Percentiles rank a stretch among this genome's conserved stretches.
Evolutionary conservation across 768 basidiomycete species (phyloP).

Genomic region (Amanita subjunquillea): DNA sequence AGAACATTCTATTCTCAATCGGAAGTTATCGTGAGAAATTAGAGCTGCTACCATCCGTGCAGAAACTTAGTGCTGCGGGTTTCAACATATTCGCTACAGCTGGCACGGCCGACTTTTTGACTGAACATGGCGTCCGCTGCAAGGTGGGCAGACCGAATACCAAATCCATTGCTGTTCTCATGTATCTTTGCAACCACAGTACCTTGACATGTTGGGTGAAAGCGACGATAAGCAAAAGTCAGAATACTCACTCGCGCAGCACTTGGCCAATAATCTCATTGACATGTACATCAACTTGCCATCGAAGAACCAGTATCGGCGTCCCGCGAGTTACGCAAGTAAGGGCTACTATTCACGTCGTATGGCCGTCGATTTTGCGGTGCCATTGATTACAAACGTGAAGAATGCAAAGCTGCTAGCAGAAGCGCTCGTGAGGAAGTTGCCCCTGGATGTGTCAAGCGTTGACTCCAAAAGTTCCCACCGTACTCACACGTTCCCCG

Average conservation of each 20-base stretch:
- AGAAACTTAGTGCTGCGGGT: constrained; percentile 87
- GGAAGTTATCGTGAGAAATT: constrained; percentile 97
- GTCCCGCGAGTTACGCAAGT: constrained; percentile 93
- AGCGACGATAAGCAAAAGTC: constrained; percentile 79
- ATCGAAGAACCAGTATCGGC: constrained; percentile 94
- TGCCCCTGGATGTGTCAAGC: constrained; percentile 83
- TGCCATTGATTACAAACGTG: constrained; percentile 96
- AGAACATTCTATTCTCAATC: constrained; percentile 95
- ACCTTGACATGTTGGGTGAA: constrained; percentile 76
- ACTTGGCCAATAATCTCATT: constrained; percentile 93
- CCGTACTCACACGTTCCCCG: constrained; percentile 83
- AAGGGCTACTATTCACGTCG: constrained; percentile 95
- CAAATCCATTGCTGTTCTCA: constrained; percentile 1
- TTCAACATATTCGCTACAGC: constrained; percentile 96
- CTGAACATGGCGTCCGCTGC: constrained; percentile 93
- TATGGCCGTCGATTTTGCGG: constrained; percentile 98
- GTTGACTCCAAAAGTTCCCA: constrained; percentile 95
- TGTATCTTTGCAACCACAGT: constrained; percentile 30
- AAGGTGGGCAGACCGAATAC: constrained; percentile 41
- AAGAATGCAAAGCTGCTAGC: constrained; percentile 96
- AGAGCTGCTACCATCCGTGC: constrained; percentile 89
- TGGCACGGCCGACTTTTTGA: constrained; percentile 95
- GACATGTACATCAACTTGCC: constrained; percentile 99
- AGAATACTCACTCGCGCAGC: constrained; percentile 95
- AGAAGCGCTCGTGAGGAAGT: constrained; percentile 82